These are phyloP conservation scores for Prinsepia uniflora DNA, from an alignment of 306 rosid genomes.

Conservation along the genomic window DNA sequence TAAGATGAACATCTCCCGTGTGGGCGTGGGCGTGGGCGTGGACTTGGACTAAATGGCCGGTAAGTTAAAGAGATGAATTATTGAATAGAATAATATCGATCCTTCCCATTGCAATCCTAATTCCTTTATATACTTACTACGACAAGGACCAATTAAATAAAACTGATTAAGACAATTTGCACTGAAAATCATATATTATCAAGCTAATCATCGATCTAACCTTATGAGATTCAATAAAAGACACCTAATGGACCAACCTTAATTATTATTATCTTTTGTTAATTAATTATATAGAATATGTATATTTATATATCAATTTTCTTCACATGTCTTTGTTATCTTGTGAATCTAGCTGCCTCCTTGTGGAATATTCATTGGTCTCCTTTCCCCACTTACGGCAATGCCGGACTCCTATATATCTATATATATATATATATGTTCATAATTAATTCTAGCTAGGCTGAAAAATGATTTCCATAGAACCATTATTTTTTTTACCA, in stretches of 20 bases:
- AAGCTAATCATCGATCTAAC: background rate
- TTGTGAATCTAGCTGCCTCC: background rate
- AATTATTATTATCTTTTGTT: no score
- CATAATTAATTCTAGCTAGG: no score
- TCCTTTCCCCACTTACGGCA: slow-evolving; percentile 1
- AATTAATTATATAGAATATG: background rate
- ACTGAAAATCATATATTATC: slow-evolving; percentile 10
- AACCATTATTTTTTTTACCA: background rate
- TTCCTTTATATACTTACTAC: background rate
- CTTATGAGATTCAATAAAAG: background rate
- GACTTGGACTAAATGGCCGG: no score
- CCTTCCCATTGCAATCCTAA: background rate
- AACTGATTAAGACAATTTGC: slow-evolving; percentile 15
- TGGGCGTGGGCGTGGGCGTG: no score
- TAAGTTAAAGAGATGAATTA: no score
- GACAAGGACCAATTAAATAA: background rate
- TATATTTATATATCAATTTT: background rate
- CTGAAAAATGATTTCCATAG: background rate
- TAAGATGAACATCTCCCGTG: no score
- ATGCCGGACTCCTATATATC: background rate
- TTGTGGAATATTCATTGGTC: background rate
- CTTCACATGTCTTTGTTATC: slow-evolving; percentile 13
- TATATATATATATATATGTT: no score
- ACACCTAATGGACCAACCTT: background rate
- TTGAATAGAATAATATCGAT: background rate